phyloP scores from a whole-genome alignment of 495 filamentous ascomycete genomes.

The Hyaloscypha bicolor region DNA sequence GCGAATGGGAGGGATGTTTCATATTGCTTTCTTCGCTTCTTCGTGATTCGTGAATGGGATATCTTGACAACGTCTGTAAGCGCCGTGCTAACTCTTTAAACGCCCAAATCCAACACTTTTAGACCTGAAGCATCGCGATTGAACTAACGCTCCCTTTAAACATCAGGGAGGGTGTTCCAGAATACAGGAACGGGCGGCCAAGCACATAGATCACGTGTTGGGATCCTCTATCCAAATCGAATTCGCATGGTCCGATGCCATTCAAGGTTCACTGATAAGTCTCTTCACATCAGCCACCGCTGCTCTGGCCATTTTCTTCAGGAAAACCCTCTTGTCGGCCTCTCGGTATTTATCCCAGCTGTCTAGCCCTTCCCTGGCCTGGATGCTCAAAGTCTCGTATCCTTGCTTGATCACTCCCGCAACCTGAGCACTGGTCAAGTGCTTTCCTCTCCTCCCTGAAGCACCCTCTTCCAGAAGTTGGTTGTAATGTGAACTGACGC shows the following conservation, averaged over 20 bases:
- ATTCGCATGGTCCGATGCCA: neutral
- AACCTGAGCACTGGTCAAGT: constrained; percentile 81
- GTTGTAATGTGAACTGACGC: constrained; percentile 85
- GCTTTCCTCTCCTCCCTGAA: constrained; percentile 51
- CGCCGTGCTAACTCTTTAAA: neutral
- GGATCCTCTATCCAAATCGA: constrained; percentile 3
- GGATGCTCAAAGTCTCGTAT: constrained; percentile 89
- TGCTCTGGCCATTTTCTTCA: constrained; percentile 84
- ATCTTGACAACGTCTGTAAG: neutral
- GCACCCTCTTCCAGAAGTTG: constrained; percentile 69
- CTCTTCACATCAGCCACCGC: constrained; percentile 68
- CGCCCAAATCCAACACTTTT: constrained; percentile 2
- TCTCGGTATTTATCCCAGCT: constrained; percentile 77
- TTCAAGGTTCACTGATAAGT: constrained; percentile 38
- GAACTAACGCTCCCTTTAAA: constrained; percentile 5
- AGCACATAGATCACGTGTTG: neutral
- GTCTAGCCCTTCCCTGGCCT: constrained; percentile 80
- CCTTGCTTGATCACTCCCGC: constrained; percentile 91
- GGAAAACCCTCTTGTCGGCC: constrained; percentile 71
- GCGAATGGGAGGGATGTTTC: constrained; percentile 9
- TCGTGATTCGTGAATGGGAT: constrained; percentile 13
- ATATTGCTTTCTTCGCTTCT: neutral
- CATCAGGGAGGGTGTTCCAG: neutral
- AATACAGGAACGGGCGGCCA: neutral
- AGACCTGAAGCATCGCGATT: constrained; percentile 16